Conservation (phyloP, 768 basidiomycete genomes). For the Psilocybe tampanensis region DNA sequence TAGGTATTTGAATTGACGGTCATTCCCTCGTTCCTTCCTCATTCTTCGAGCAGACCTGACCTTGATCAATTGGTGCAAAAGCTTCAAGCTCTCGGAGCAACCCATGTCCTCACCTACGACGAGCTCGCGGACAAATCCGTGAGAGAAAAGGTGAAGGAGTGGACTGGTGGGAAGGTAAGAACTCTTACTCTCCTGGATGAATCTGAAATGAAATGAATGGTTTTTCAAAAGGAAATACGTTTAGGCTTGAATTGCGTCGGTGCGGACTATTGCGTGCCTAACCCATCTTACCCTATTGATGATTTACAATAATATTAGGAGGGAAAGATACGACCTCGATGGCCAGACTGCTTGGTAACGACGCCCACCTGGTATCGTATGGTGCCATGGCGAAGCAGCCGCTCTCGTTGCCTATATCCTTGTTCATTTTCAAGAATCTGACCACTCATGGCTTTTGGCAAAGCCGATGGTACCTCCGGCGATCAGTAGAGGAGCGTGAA, state of each 20-base stretch:
- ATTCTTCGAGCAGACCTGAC: constrained; percentile 45
- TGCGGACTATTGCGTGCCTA: constrained; percentile 22
- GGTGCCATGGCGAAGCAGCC: constrained; percentile 91
- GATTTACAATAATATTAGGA: constrained; percentile 27
- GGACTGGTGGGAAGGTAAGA: constrained; percentile 63
- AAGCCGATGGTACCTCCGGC: constrained; percentile 63
- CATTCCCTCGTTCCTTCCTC: neutral
- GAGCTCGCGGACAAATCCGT: constrained; percentile 63
- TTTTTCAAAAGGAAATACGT: constrained; percentile 37
- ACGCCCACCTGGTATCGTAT: constrained; percentile 82
- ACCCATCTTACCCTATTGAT: neutral
- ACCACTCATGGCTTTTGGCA: constrained; percentile 82
- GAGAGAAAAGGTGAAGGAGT: constrained; percentile 56
- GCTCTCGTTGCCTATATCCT: constrained; percentile 71
- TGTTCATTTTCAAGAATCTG: constrained; percentile 86
- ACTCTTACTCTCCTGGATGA: neutral
- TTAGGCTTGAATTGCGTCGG: constrained; percentile 55
- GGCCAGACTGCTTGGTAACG: constrained; percentile 64
- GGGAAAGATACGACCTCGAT: constrained; percentile 72
- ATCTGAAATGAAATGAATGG: neutral
- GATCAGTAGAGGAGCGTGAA: constrained; percentile 49
- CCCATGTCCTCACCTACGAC: constrained; percentile 77
- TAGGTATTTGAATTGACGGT: constrained; percentile 40
- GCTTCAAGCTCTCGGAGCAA: constrained; percentile 67
- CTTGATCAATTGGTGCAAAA: constrained; percentile 50